Base-by-base conservation (phyloP, 2,329 filamentous ascomycete species). In the Coleophoma eucalyptorum region DNA sequence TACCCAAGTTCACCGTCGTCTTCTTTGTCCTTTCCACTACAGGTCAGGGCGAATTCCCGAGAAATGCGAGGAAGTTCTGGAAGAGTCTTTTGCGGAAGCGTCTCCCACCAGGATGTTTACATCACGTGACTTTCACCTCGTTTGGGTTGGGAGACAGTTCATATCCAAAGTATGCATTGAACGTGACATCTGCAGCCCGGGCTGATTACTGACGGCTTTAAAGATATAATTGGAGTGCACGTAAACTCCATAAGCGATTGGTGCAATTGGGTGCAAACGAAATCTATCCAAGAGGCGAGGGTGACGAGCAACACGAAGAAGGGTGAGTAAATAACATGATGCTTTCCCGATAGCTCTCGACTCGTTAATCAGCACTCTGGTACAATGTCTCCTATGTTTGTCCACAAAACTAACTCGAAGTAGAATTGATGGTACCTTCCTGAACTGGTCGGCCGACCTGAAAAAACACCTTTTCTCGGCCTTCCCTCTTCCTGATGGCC, bases 121-220 rank as follows among this genome's bases (percentile, higher is more conserved):
- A 74, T 35, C 77, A 79, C 33, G 72, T 96, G 55, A 78, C 74
- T 1, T 97, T 96, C 69, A 86, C 89, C 3, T 88, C 86, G 0
- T 96, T 97, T 74, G 94, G 94, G 1, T 78, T 97, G 1, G 94
- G 94, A 1, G 94, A 99, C 69, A 96, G 89, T 63, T 96, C 92
- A 1, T 99, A 99, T 75, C 79, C 87, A 50, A 93, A 95, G 86
- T 94, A 74, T 57, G 79, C n/a, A 37, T 12, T 32, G 12, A 21
- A 43, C 44, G 19, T 35, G 7, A 48, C n/a, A 13, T 15, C 26
- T 50, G 43, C 38, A 46, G 41, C 51, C 58, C 18, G 56, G 48
- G 11, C 50, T 62, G 53, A 61, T 32, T 35, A 21, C 16, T 43
- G 21, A 50, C 41, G 19, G 44, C 45, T 50, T 8, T 19, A 13